A percentile compares a stretch with the other conserved stretches of the same genome.
Conservation (phyloP, 805 yeast species). For the Hermanozyma aechmeae region DNA sequence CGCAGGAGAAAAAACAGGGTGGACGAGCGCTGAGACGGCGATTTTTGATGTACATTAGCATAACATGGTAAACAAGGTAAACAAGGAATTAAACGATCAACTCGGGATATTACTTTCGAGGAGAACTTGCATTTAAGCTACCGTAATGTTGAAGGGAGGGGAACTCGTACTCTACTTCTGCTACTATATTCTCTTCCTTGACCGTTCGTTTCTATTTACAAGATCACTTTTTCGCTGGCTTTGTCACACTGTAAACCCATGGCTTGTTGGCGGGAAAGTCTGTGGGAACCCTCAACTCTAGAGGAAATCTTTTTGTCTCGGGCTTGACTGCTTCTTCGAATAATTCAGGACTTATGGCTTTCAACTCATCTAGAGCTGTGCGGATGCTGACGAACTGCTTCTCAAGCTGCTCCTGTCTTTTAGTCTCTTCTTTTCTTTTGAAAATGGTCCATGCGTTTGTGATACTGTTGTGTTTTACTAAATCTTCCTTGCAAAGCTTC, state of each 20-base stretch:
- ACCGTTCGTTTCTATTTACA: too few relatives aligned
- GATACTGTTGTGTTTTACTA: constrained; percentile 75
- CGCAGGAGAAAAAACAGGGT: too few relatives aligned
- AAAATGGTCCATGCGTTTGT: constrained; percentile 71
- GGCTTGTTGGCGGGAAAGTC: constrained; percentile 76
- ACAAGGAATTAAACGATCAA: too few relatives aligned
- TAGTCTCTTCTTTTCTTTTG: constrained; percentile 42
- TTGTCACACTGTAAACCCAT: constrained; percentile 77
- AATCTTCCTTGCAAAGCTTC: constrained; percentile 70
- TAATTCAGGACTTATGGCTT: constrained; percentile 40
- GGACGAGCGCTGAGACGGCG: too few relatives aligned
- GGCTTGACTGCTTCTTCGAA: constrained; percentile 52
- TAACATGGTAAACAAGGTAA: too few relatives aligned
- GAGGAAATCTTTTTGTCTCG: constrained; percentile 62
- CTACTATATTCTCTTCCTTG: too few relatives aligned
- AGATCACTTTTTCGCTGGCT: too few relatives aligned
- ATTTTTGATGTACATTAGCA: too few relatives aligned
- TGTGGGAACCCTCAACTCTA: constrained; percentile 82
- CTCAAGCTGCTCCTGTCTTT: constrained; percentile 31
- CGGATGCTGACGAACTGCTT: constrained; percentile 58
- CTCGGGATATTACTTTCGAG: too few relatives aligned
- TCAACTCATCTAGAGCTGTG: constrained; percentile 66
- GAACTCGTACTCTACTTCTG: too few relatives aligned
- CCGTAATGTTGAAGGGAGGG: too few relatives aligned
- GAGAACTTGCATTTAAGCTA: too few relatives aligned